Evolutionary conservation across 2,329 filamentous ascomycete species (phyloP), one percentile per base, ranked within the genome.

Genomic region (Fusarium veterinarium): DNA sequence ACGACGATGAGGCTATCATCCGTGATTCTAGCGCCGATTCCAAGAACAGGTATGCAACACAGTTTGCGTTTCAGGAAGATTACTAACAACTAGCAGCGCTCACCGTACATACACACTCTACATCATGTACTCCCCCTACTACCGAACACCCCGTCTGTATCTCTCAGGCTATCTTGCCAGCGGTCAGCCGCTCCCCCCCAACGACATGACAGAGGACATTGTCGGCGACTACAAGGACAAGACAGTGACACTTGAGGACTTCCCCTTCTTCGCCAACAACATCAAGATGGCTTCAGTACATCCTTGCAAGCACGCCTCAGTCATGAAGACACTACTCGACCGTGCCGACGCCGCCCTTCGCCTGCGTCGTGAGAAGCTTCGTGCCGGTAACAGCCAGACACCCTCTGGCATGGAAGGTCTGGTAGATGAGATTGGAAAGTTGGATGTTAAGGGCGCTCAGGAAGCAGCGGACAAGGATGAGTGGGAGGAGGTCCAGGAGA

Each of bases 141-240:
- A 98, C 84, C 93, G 94, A 76, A 98, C 96, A 8, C 96, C 96
- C 0, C 94, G 96, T 38, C 90, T 98, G 78, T 99, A 98, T 83
- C 91, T 99, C 52, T 97, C 95, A 0, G 96, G 96, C 77, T 98
- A 98, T 83, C 86, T 90, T 17, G 89, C 93, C 31, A 89, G 90
- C 64, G 93, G 93, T 33, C 92, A 95, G 73, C 95, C 95, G 4
- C 91, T 97, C 0, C 90, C 92, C 7, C 95, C 95, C 6, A 89
- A 92, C 57, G 87, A 92, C 58, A 97, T 97, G 95, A 97, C 97
- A 93, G 94, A 97, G 82, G 95, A 97, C 81, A 97, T 97, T 64
- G 93, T 97, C 40, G 95, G 95, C 70, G 95, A 97, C 85, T 97
- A 97, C 86, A 97, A 97, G 81, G 95, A 97, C 85, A 99, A 99